Base-by-base conservation (phyloP, 2,329 filamentous ascomycete species). In the Claviceps cyperi region DNA sequence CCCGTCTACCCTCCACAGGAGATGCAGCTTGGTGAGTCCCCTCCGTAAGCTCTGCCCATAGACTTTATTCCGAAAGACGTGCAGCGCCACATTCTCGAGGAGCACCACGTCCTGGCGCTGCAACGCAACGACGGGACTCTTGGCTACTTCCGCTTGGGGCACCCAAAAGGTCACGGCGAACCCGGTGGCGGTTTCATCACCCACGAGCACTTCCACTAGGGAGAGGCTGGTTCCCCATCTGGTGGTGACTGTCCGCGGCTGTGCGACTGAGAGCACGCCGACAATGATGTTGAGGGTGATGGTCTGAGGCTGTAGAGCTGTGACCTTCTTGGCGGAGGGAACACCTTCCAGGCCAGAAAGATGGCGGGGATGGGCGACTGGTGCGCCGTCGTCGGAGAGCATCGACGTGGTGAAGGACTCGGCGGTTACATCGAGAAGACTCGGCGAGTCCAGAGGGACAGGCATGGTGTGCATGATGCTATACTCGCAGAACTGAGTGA, bases 111-210 rank as follows among this genome's bases (percentile, higher is more conserved):
- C 88, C 57, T 84, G 83, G 0, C 80, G 69, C 44, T 81, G 74
- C 35, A 94, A 66, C 0, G 61, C 65, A 1, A 68, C 62, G 9
- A 76, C 58, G 2, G 59, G 55, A 32, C 61, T 61, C 8, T 56
- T 54, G 0, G 49, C 52, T 3, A 64, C 52, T 69, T 63, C 40
- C 58, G 69, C 55, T 3, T 55, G 56, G 4, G 74, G 67, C 1
- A 94, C 69, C 91, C 91, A 97, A 62, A 94, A 88, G 2, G 84
- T 90, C 50, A 96, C 73, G 28, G 75, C 79, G 66, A 96, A 94
- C 2, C 84, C 85, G 0, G 86, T 78, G 55, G 75, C 78, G 0
- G 89, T 94, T 48, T 95, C 86, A 63, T 97, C 91, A 5, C 86
- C 90, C 1, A 96, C 80, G 1, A 90, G 70, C 2, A 92, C 65